Conservation (phyloP, 495 filamentous ascomycete species). For the Bombardia bombarda region DNA sequence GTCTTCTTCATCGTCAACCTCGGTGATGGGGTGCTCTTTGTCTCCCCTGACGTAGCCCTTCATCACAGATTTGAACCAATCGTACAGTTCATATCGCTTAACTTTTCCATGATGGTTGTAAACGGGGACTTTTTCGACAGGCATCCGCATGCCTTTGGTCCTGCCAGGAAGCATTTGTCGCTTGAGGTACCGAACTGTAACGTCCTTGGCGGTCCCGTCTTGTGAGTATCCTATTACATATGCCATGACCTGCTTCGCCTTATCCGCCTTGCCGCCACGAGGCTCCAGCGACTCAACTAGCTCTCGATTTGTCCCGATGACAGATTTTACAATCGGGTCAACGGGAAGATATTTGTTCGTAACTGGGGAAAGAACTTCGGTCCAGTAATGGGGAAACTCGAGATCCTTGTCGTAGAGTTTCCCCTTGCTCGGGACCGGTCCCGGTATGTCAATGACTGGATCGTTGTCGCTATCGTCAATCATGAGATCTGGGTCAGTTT, state of each 20-base stretch:
- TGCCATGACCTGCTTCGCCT: constrained; percentile 80
- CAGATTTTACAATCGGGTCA: constrained; percentile 61
- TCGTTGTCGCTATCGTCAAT: constrained; percentile 33
- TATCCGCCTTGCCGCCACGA: constrained; percentile 70
- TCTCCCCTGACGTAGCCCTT: constrained; percentile 58
- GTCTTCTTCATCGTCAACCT: constrained; percentile 72
- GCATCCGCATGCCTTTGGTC: constrained; percentile 78
- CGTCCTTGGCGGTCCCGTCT: constrained; percentile 88
- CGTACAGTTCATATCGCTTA: constrained; percentile 57
- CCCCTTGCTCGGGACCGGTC: constrained; percentile 16
- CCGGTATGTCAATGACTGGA: constrained; percentile 26
- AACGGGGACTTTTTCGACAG: constrained; percentile 67
- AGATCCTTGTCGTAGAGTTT: constrained; percentile 59
- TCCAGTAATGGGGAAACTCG: constrained; percentile 86
- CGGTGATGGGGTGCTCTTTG: constrained; percentile 45
- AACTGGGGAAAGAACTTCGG: constrained; percentile 74
- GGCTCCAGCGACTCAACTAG: constrained; percentile 72
- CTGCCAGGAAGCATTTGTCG: constrained; percentile 78
- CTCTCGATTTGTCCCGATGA: constrained; percentile 60
- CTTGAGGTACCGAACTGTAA: constrained; percentile 87
- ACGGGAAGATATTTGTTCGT: constrained; percentile 72
- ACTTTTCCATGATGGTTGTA: constrained; percentile 67
- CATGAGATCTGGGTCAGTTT: constrained; percentile 28
- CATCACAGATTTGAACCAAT: constrained; percentile 83
- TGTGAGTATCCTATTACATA: constrained; percentile 83